Conservation (phyloP, 352 stramenopile species). For the Elongisporangium undulatum region DNA sequence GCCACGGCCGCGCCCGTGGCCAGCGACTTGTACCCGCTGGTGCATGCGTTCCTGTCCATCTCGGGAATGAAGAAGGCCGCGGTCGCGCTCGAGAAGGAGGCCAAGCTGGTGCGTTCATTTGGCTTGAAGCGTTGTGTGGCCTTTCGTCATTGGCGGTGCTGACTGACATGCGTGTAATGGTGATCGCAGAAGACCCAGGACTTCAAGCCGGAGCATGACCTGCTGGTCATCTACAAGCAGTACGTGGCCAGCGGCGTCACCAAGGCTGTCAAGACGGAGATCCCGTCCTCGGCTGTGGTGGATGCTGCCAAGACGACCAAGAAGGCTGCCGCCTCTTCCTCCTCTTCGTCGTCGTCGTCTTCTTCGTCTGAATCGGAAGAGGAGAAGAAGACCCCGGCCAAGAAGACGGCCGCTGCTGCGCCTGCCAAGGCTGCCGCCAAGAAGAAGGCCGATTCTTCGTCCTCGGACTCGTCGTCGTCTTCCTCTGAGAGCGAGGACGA, state of each 20-base stretch:
- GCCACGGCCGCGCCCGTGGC: constrained; percentile 23
- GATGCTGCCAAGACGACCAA: constrained; percentile 52
- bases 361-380: constrained; percentile 27
- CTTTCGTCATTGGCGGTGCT: constrained; percentile 6
- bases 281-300: constrained; percentile 46
- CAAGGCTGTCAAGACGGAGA: constrained; percentile 46
- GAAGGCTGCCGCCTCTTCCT: constrained; percentile 21
- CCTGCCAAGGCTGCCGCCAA: constrained; percentile 15
- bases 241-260: constrained; percentile 47
- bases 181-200: constrained; percentile 32
- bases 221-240: constrained; percentile 71
- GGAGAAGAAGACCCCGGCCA: constrained; percentile 19
- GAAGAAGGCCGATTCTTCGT: constrained; percentile 5
- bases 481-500: constrained; percentile 16
- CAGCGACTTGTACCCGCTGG: constrained; percentile 74
- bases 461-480: constrained; percentile 16
- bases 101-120: constrained; percentile 45
- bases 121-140: constrained; percentile 3
- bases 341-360: constrained; percentile 31
- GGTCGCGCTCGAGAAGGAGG: constrained; percentile 60
- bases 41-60: constrained; percentile 59
- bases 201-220: constrained; percentile 57
- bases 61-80: constrained; percentile 73
- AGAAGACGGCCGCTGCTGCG: constrained; percentile 12
- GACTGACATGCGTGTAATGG: constrained; percentile 3